A percentile compares a stretch with the other conserved stretches of the same genome.
Conservation (phyloP, 2,329 filamentous ascomycete genomes). For the Colletotrichum theobromicola region DNA sequence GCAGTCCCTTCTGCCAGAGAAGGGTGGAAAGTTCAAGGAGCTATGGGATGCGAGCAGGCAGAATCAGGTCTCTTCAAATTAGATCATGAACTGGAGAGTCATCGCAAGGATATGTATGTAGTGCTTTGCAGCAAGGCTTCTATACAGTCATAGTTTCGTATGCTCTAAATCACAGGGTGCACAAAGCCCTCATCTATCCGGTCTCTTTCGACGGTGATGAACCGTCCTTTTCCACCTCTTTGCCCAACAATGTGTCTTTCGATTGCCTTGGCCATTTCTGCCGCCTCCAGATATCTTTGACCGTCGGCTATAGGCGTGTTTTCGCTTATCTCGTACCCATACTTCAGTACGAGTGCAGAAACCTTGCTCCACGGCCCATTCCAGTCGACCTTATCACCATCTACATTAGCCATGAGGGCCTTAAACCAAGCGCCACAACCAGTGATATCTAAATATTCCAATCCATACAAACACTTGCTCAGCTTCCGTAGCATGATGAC, state of each 20-base stretch:
- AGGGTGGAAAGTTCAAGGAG: conserved; percentile 5
- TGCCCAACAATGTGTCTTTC: conserved; percentile 53
- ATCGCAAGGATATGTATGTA: neutral
- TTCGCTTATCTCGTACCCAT: conserved; percentile 45
- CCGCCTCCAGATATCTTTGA: conserved; percentile 37
- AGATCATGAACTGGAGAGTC: neutral
- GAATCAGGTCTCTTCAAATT: neutral
- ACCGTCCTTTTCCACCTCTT: conserved; percentile 53
- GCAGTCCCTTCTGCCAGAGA: neutral
- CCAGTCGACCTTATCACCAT: conserved; percentile 60
- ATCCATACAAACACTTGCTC: conserved; percentile 57
- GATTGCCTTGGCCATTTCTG: conserved; percentile 43
- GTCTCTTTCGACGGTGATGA: conserved; percentile 55
- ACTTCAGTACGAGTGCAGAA: conserved; percentile 46
- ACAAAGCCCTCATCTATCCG: neutral
- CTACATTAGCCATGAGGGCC: conserved; percentile 47
- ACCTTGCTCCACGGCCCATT: conserved; percentile 58
- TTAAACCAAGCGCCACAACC: conserved; percentile 62
- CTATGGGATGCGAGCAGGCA: conserved; percentile 10
- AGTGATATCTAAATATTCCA: conserved; percentile 67
- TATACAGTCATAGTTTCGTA: neutral
- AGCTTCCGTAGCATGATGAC: conserved; percentile 60
- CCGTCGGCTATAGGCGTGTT: conserved; percentile 37
- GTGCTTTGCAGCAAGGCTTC: neutral
- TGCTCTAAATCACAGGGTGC: neutral